These are phyloP conservation scores for Triadica sebifera DNA, from an alignment of 345 rosid species.

Conservation along the genomic window DNA sequence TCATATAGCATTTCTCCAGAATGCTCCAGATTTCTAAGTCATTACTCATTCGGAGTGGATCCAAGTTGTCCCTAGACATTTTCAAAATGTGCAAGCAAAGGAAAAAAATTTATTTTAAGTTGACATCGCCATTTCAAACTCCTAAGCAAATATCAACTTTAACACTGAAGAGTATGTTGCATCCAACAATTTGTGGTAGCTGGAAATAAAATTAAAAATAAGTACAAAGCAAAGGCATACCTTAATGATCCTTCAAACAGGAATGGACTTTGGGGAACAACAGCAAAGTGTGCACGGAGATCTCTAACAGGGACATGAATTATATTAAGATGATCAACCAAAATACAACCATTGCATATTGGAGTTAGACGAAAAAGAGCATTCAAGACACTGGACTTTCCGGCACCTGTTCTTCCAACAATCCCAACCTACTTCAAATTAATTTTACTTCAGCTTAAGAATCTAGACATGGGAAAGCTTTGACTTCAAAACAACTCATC, in stretches of 20 bases:
- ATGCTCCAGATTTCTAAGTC: slow-evolving; percentile 68
- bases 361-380: slow-evolving; percentile 79
- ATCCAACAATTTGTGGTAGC: neutral
- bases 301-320: slow-evolving; percentile 63
- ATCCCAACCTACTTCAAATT: slow-evolving; percentile 64
- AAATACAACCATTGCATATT: slow-evolving; percentile 55
- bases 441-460: slow-evolving; percentile 2
- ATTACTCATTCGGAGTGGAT: slow-evolving; percentile 52
- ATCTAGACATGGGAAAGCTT: neutral
- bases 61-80: slow-evolving; percentile 68
- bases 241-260: slow-evolving; percentile 83
- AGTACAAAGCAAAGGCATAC: slow-evolving; percentile 22
- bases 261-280: slow-evolving; percentile 94
- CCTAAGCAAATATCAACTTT: neutral
- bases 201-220: neutral
- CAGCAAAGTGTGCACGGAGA: slow-evolving; percentile 66
- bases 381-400: slow-evolving; percentile 86
- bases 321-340: slow-evolving; percentile 73
- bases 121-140: slow-evolving; percentile 4
- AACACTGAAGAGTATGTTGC: neutral
- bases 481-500: slow-evolving; percentile 3
- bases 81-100: neutral
- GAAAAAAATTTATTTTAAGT: neutral
- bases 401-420: slow-evolving; percentile 94
- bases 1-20: slow-evolving; percentile 75